Conservation (phyloP, 495 filamentous ascomycete species). For the Penicillium flavigenum region DNA sequence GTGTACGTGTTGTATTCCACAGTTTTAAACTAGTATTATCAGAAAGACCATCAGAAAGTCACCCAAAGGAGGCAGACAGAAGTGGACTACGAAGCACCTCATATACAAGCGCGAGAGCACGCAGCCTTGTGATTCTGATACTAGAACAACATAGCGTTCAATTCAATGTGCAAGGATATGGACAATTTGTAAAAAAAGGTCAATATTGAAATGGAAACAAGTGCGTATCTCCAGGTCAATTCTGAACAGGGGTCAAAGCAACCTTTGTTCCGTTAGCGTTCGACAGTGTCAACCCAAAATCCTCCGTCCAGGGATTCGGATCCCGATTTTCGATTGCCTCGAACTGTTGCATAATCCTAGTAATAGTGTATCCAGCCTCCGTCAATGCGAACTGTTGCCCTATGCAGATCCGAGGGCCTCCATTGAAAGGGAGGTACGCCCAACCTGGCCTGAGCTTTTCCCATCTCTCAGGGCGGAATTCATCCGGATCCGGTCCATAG, state of each 20-base stretch:
- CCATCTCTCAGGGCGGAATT: constrained; percentile 60
- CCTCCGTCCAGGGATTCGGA: constrained; percentile 27
- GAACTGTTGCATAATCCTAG: constrained; percentile 56
- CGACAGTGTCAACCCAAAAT: constrained; percentile 13
- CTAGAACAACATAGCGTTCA: background rate
- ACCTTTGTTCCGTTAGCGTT: constrained; percentile 30
- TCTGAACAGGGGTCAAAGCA: constrained; percentile 10
- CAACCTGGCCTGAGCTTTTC: constrained; percentile 47
- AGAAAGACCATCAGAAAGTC: too few relatives aligned
- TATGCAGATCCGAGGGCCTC: constrained; percentile 53
- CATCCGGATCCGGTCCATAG: constrained; percentile 49
- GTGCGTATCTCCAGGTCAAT: background rate
- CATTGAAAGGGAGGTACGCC: constrained; percentile 60
- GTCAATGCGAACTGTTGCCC: constrained; percentile 57
- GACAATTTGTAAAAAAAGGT: background rate
- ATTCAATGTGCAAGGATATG: background rate
- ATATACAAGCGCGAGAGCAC: too few relatives aligned
- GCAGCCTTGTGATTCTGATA: background rate
- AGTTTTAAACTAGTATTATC: too few relatives aligned
- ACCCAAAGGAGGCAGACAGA: too few relatives aligned
- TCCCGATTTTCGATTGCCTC: constrained; percentile 48
- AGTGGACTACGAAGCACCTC: too few relatives aligned
- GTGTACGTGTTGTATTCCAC: too few relatives aligned
- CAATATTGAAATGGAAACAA: background rate
- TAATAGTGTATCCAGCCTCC: constrained; percentile 53